phyloP scores from a whole-genome alignment of 2,329 filamentous ascomycete species.

The Diaporthe eres region DNA sequence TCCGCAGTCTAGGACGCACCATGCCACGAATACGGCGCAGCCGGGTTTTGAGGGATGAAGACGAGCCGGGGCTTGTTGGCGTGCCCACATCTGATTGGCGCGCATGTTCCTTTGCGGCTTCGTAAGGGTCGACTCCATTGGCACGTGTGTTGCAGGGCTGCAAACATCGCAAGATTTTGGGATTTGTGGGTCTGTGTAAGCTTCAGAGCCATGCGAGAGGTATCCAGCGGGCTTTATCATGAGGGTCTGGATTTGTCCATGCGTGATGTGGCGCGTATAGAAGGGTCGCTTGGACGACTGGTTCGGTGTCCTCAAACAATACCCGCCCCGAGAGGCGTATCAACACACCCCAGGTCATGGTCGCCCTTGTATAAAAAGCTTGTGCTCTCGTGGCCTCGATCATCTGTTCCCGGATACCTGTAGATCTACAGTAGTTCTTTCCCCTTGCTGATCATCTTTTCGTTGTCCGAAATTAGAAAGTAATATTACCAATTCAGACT shows the following conservation, averaged over 20 bases:
- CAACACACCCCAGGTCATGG: neutral
- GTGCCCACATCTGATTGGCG: conserved; percentile 24
- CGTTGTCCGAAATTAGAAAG: neutral
- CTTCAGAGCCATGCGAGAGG: conserved; percentile 2
- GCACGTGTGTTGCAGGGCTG: conserved; percentile 14
- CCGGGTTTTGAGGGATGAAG: conserved; percentile 17
- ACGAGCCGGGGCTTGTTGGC: conserved; percentile 16
- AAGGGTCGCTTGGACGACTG: neutral
- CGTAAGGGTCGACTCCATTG: neutral
- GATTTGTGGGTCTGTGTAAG: conserved; percentile 4
- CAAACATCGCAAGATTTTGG: conserved; percentile 13
- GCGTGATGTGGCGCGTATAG: conserved; percentile 15
- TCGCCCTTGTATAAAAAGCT: conserved; percentile 5
- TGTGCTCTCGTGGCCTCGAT: neutral
- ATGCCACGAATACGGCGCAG: neutral
- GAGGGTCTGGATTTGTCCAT: conserved; percentile 11
- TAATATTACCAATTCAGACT: neutral
- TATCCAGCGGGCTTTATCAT: neutral
- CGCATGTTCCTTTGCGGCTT: conserved; percentile 2
- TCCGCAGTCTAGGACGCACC: no score
- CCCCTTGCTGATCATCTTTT: neutral
- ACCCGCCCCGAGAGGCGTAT: conserved; percentile 3
- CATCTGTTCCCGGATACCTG: neutral
- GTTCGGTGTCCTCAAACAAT: conserved; percentile 1
- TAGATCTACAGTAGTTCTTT: neutral